Base-by-base conservation (phyloP, 75 land plant genomes). In the Cryptomeria japonica region DNA sequence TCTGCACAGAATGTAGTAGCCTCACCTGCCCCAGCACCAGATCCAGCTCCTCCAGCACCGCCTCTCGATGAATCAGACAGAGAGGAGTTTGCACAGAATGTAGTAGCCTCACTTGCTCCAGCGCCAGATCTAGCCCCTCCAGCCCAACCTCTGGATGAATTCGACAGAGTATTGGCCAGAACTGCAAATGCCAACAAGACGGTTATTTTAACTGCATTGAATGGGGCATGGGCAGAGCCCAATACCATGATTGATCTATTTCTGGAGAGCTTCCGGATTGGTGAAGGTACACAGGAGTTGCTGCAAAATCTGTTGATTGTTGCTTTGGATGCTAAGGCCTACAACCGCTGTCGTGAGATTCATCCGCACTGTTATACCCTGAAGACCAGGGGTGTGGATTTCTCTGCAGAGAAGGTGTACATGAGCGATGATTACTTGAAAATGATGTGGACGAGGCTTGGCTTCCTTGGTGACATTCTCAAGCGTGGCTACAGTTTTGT, bases 371-470 rank as follows among this genome's bases (percentile, higher is more conserved):
- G 87, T 3, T 37, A 42, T 86, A 86, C 76, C n/a, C 28, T 86
- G 15, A 72, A 75, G 36, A 86, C 87, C 9, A 38, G 76, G 82
- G 87, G 87, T 1, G 51, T 86, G 5, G 87, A 86, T 75, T 86
- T 86, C 41, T 86, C 87, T 39, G 83, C 87, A 28, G 87, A 86
- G 84, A 86, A 86, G 82, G 18, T 70, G 32, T 86, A 25, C 46
- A 86, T 86, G 87, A 86, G 95, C 56, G 76, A 87, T 22, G 96
- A 93, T 25, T 97, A 95, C 87, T 88, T 97, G 88, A 91, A 87
- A 64, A 97, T 97, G 99, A 96, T 97, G 96, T 96, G 97, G 97
- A 90, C 94, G 86, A 90, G 98, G 76, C 95, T 95, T 58, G 84
- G 76, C 25, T 86, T 86, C 47, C 85, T 86, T 14, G 87, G 83